Percentiles rank a stretch among this genome's conserved stretches.
Conservation (phyloP, 352 stramenopile genomes). For the Globisporangium cystogenes region DNA sequence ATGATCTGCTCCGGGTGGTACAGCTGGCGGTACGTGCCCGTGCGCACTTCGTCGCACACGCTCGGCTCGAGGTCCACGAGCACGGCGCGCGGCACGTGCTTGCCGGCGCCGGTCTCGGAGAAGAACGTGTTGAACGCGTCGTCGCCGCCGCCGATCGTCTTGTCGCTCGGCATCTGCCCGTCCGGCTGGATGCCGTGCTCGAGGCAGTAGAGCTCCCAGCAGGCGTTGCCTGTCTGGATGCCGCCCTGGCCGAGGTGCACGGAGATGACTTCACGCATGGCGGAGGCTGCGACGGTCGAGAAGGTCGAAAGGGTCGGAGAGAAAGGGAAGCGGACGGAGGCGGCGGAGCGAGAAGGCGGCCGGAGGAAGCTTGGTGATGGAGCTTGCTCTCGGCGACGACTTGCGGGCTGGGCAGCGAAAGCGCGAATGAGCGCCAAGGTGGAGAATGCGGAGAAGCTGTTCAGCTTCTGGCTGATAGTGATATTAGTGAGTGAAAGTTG, state of each 20-base stretch:
- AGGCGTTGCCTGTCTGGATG: conserved; percentile 84
- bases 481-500: no score
- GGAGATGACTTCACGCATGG: conserved; percentile 75
- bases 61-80: conserved; percentile 97
- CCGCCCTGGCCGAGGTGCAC: conserved; percentile 87
- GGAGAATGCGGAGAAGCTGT: no score
- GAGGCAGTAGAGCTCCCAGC: conserved; percentile 81
- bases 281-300: conserved; percentile 11
- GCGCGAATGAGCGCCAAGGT: no score
- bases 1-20: conserved; percentile 99
- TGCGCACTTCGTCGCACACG: conserved; percentile 97
- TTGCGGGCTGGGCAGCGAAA: conserved; percentile 5
- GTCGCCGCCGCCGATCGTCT: conserved; percentile 91
- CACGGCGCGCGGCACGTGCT: conserved; percentile 97
- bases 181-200: conserved; percentile 90
- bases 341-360: conserved; percentile 5
- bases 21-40: conserved; percentile 94
- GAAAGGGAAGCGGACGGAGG: neutral
- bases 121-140: conserved; percentile 98
- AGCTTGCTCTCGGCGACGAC: conserved; percentile 44
- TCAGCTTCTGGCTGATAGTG: no score
- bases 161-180: conserved; percentile 91
- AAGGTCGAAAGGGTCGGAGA: neutral
- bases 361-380: conserved; percentile 67
- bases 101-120: conserved; percentile 90